Conservation (phyloP, 176 grass and related monocot species). For the Rhynchospora breviuscula region DNA sequence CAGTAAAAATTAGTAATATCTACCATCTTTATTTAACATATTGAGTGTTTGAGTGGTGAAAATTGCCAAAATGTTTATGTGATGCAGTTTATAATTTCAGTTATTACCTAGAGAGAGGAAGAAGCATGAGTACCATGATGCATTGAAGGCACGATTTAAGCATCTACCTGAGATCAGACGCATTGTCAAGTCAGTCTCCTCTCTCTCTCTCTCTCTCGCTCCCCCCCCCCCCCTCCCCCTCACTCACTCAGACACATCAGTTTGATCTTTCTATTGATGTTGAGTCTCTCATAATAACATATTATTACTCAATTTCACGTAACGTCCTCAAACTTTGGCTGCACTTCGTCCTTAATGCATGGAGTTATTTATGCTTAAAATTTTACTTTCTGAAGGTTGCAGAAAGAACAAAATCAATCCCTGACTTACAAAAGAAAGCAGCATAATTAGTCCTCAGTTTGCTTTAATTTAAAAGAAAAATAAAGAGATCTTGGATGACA, state of each 20-base stretch:
- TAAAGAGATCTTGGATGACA: not conserved
- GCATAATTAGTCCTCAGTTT: not conserved
- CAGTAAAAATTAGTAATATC: not conserved
- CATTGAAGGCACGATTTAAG: constrained; percentile 65
- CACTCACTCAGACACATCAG: not conserved
- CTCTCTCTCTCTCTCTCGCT: constrained; percentile 3
- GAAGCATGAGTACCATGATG: constrained; percentile 75
- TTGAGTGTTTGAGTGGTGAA: not conserved
- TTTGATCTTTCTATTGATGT: not conserved
- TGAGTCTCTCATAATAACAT: not conserved
- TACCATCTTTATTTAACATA: not conserved
- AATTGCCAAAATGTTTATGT: not conserved
- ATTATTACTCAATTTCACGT: not conserved
- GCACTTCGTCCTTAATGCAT: not conserved
- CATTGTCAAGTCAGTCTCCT: constrained; percentile 52
- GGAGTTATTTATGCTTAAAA: not conserved
- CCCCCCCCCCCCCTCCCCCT: not conserved
- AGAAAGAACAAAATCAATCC: not conserved
- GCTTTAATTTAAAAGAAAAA: not conserved
- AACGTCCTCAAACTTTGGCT: not conserved
- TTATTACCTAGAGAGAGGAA: constrained; percentile 84
- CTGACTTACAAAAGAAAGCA: not conserved
- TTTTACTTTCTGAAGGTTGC: not conserved
- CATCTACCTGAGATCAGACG: constrained; percentile 80
- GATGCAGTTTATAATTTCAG: constrained; percentile 33